These are phyloP conservation scores for Aureobasidium sp. DNA, from an alignment of 2,329 filamentous ascomycete genomes.

Conservation along the genomic window DNA sequence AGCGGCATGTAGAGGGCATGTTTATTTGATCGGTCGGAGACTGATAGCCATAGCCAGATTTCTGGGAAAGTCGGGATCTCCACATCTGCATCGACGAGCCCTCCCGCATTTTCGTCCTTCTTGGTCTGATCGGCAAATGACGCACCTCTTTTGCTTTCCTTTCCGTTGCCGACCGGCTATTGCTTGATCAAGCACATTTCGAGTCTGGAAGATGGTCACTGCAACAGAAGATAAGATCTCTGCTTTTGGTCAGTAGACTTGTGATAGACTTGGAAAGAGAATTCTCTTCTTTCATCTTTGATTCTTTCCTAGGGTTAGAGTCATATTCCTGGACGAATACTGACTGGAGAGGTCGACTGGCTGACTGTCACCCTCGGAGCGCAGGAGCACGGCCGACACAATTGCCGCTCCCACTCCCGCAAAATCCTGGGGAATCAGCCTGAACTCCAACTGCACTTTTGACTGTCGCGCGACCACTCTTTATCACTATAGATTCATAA, in stretches of 20 bases:
- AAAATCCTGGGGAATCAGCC: slow-evolving; percentile 1
- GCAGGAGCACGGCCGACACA: background rate
- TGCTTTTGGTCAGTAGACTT: background rate
- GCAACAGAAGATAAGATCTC: background rate
- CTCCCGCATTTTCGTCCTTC: background rate
- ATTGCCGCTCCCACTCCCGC: background rate
- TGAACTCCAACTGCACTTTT: background rate
- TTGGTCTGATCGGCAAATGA: background rate
- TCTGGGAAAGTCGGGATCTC: slow-evolving; percentile 9
- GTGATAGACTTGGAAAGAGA: background rate
- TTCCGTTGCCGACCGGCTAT: background rate
- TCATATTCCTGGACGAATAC: background rate
- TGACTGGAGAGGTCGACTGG: background rate
- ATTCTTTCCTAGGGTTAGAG: background rate
- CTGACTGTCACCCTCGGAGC: slow-evolving; percentile 2
- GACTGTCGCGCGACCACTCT: background rate
- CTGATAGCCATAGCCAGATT: background rate
- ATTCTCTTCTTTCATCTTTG: background rate
- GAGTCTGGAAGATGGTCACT: no score
- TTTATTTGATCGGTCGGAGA: slow-evolving; percentile 1
- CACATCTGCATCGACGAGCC: background rate
- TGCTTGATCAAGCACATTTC: background rate
- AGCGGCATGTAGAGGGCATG: slow-evolving; percentile 6
- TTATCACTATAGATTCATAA: no score
- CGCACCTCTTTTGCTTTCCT: background rate